Percentiles rank a stretch among this genome's conserved stretches.
Evolutionary conservation across 768 basidiomycete species (phyloP).

Genomic region (Mycena sanguinolenta): DNA sequence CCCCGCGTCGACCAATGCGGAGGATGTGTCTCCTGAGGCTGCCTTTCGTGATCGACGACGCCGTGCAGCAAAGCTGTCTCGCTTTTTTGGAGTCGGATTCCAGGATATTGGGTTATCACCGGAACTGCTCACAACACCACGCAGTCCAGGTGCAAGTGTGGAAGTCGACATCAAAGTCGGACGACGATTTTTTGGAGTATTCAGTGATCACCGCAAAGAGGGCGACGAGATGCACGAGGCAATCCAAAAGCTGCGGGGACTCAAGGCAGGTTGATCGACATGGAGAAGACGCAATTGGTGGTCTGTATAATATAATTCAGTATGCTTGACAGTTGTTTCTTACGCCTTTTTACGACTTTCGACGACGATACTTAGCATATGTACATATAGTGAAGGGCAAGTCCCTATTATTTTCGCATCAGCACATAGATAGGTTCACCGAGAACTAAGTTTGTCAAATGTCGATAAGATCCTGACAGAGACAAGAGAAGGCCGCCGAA

Average conservation of each 20-base stretch:
- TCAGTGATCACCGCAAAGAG: slow-evolving; percentile 49
- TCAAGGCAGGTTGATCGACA: slow-evolving; percentile 48
- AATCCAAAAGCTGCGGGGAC: slow-evolving; percentile 58
- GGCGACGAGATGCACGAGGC: slow-evolving; percentile 57
- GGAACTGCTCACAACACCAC: background rate
- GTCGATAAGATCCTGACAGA: slow-evolving; percentile 90
- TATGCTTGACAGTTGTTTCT: slow-evolving; percentile 19
- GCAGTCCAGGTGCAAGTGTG: slow-evolving; percentile 14
- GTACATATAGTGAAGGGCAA: slow-evolving; percentile 20
- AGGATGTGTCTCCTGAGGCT: background rate
- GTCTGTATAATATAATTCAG: slow-evolving; percentile 31
- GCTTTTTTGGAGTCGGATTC: slow-evolving; percentile 69
- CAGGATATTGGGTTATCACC: slow-evolving; percentile 55
- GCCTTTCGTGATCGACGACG: slow-evolving; percentile 52
- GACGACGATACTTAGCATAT: slow-evolving; percentile 11
- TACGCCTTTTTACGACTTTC: slow-evolving; percentile 29
- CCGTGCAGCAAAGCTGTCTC: slow-evolving; percentile 66
- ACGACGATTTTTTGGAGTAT: slow-evolving; percentile 56
- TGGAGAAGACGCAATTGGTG: background rate
- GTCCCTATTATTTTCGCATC: slow-evolving; percentile 79
- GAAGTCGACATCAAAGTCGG: slow-evolving; percentile 57
- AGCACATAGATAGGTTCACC: slow-evolving; percentile 94
- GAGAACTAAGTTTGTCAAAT: slow-evolving; percentile 91
- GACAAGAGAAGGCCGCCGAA: slow-evolving; percentile 98
- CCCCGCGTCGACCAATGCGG: slow-evolving; percentile 9